phyloP scores from a whole-genome alignment of 495 filamentous ascomycete genomes.

The Penicillium chermesinum region DNA sequence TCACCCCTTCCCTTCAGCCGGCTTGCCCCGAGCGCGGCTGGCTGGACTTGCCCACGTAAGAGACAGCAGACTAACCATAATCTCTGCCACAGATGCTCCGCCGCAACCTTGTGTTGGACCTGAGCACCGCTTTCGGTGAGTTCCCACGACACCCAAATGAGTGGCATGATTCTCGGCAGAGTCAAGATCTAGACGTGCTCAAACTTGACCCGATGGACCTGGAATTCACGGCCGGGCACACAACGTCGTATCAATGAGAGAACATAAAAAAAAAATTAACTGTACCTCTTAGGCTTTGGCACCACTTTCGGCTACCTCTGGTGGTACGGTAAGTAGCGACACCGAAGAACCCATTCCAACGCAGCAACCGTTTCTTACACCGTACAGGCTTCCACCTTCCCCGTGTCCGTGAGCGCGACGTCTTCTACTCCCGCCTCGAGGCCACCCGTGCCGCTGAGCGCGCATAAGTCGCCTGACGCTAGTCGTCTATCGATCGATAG shows the following conservation, averaged over 20 bases:
- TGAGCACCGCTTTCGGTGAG: conserved; percentile 71
- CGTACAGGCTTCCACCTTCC: conserved; percentile 70
- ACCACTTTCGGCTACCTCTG: conserved; percentile 67
- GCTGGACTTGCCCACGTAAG: conserved; percentile 4
- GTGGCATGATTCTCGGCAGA: conserved; percentile 20
- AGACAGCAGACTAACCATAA: conserved; percentile 7
- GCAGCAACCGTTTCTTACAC: background rate
- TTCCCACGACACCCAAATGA: conserved; percentile 13
- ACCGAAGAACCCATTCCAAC: background rate
- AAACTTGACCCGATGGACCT: background rate
- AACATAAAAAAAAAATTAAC: too few species aligned
- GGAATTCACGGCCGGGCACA: too few species aligned
- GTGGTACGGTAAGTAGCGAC: conserved; percentile 71
- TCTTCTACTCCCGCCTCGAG: conserved; percentile 73
- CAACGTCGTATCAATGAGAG: too few species aligned
- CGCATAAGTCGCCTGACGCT: conserved; percentile 25
- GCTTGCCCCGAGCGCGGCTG: conserved; percentile 20
- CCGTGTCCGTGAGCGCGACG: conserved; percentile 66
- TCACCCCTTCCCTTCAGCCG: conserved; percentile 24
- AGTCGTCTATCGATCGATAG: conserved; percentile 10
- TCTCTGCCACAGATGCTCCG: conserved; percentile 58
- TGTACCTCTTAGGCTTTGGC: conserved; percentile 54
- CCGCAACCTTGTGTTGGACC: conserved; percentile 67
- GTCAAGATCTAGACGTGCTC: conserved; percentile 1
- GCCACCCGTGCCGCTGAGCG: conserved; percentile 52